phyloP scores from a whole-genome alignment of 805 yeast genomes.

The Babjeviella inositovora region DNA sequence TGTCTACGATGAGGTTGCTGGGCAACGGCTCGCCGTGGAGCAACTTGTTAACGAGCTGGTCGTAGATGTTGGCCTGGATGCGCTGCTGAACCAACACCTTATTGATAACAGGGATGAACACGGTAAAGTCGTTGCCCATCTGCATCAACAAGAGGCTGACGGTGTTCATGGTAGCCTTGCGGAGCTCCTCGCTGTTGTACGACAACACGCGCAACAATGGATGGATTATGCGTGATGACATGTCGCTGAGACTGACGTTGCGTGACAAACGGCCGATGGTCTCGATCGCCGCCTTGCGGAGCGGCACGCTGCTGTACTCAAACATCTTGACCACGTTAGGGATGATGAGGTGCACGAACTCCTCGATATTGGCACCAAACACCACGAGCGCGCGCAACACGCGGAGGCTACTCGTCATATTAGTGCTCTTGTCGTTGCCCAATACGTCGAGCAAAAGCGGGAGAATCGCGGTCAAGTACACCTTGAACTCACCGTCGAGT shows the following conservation, averaged over 20 bases:
- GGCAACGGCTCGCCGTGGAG: constrained; percentile 81
- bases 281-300: constrained; percentile 63
- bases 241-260: constrained; percentile 59
- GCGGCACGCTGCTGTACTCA: constrained; percentile 46
- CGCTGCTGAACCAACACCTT: constrained; percentile 45
- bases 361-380: constrained; percentile 80
- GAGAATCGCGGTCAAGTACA: constrained; percentile 62
- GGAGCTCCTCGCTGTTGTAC: constrained; percentile 35
- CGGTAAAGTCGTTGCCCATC: constrained; percentile 69
- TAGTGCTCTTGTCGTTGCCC: constrained; percentile 52
- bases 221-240: constrained; percentile 83
- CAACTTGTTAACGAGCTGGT: constrained; percentile 64
- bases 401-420: constrained; percentile 45
- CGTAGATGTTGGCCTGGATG: constrained; percentile 61
- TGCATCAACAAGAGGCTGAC: constrained; percentile 65
- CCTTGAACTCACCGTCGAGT: constrained; percentile 82
- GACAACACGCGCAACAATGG: constrained; percentile 61
- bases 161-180: constrained; percentile 58
- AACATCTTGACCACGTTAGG: constrained; percentile 74
- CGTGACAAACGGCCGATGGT: constrained; percentile 72
- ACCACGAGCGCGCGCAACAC: constrained; percentile 73
- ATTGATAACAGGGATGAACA: constrained; percentile 73
- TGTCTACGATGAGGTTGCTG: constrained; percentile 52
- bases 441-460: constrained; percentile 63
- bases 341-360: constrained; percentile 72